These are phyloP conservation scores for Coemansia sp. DNA, from an alignment of 192 early-diverging fungal genomes.

Conservation along the genomic window DNA sequence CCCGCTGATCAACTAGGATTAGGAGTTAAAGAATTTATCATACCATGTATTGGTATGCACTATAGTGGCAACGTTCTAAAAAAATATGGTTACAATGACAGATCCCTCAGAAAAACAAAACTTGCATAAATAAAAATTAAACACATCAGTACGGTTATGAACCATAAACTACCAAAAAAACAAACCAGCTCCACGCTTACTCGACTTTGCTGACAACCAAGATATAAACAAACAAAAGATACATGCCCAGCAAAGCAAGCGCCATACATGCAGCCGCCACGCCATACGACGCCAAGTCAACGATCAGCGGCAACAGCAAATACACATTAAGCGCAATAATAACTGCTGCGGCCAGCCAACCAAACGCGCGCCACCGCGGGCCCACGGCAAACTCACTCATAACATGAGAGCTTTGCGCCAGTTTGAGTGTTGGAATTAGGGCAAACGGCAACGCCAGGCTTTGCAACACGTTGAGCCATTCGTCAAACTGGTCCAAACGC, in stretches of 20 bases:
- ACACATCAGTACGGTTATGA: not conserved
- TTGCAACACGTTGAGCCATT: conserved; percentile 69
- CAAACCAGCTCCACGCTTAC: not conserved
- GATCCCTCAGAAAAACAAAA: too few relatives aligned
- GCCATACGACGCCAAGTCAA: conserved; percentile 24
- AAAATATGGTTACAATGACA: too few relatives aligned
- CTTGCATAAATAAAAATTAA: not conserved
- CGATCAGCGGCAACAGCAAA: conserved; percentile 45
- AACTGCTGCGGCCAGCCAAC: conserved; percentile 55
- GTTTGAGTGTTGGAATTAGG: conserved; percentile 62
- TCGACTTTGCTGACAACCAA: conserved; percentile 2
- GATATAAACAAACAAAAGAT: conserved; percentile 28
- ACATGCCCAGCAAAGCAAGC: conserved; percentile 18
- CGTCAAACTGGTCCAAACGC: conserved; percentile 65
- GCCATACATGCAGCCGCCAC: conserved; percentile 13
- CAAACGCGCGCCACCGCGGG: conserved; percentile 28
- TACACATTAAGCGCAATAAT: conserved; percentile 62
- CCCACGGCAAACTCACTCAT: conserved; percentile 54
- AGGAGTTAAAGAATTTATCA: too few relatives aligned
- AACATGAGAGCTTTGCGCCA: conserved; percentile 54
- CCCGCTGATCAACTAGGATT: too few relatives aligned
- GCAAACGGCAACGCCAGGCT: conserved; percentile 67
- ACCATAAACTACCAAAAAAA: not conserved
- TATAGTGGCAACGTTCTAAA: too few relatives aligned
- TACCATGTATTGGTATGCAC: too few relatives aligned